Percentiles rank a stretch among this genome's conserved stretches.
Evolutionary conservation across 2,329 filamentous ascomycete species (phyloP).

Genomic region (Ramularia endophylla): DNA sequence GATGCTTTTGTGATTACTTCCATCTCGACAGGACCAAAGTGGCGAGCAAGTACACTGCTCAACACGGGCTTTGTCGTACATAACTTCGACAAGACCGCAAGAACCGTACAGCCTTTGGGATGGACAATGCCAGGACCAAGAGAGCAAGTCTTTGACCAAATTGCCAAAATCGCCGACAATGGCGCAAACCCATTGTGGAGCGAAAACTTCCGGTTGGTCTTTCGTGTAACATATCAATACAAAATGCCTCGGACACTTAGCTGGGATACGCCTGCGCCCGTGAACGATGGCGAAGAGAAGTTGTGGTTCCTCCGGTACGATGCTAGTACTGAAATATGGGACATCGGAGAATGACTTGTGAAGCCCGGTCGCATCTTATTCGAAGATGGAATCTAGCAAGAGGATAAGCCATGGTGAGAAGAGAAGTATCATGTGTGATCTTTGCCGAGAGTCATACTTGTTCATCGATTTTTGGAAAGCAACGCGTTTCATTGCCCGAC

Average conservation of each 20-base stretch:
- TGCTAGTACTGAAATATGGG: background rate
- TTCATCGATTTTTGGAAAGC: too few species aligned
- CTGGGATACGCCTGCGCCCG: background rate
- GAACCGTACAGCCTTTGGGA: background rate
- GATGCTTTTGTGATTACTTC: constrained; percentile 1
- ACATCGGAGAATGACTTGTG: background rate
- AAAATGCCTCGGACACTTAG: background rate
- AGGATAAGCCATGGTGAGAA: too few species aligned
- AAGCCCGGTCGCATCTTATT: too few species aligned
- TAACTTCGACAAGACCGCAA: too few species aligned
- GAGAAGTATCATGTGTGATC: too few species aligned
- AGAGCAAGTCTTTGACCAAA: background rate
- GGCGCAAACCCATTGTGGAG: background rate
- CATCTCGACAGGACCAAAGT: background rate
- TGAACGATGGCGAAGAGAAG: background rate
- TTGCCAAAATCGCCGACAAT: background rate
- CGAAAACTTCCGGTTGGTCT: background rate
- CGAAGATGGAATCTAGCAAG: too few species aligned
- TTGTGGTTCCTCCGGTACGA: background rate
- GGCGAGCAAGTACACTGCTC: background rate
- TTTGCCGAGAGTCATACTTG: too few species aligned
- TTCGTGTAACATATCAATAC: background rate
- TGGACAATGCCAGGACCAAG: background rate
- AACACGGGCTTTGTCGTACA: background rate
- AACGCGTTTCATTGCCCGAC: too few species aligned